phyloP scores from a whole-genome alignment of 106 monocot species.

The Chionographis japonica region DNA sequence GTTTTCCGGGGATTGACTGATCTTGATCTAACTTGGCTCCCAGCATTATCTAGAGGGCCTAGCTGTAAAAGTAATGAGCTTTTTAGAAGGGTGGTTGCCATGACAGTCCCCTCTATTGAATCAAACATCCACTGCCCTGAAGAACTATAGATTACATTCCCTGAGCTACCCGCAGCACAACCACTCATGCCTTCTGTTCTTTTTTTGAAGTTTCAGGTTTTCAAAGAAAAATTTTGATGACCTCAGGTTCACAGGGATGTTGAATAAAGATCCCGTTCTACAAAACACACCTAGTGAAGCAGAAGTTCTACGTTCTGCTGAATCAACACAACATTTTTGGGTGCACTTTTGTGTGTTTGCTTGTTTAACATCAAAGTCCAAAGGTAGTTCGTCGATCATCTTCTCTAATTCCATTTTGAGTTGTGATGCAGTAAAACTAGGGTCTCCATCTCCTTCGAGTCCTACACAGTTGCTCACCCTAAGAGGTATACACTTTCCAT shows the following conservation, averaged over 20 bases:
- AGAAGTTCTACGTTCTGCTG: slow-evolving; percentile 1
- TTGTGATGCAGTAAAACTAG: slow-evolving; percentile 13
- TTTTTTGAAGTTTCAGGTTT: slow-evolving; percentile 25
- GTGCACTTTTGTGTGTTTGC: not conserved
- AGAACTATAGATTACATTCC: slow-evolving; percentile 20
- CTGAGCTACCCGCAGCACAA: slow-evolving; percentile 7
- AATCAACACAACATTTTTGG: slow-evolving; percentile 2
- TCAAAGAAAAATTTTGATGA: slow-evolving; percentile 20
- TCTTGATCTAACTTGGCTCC: slow-evolving; percentile 14
- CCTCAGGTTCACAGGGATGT: slow-evolving; percentile 22
- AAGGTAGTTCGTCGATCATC: slow-evolving; percentile 9
- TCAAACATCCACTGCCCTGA: slow-evolving; percentile 27
- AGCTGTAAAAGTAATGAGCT: slow-evolving; percentile 20
- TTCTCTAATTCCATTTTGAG: slow-evolving; percentile 19
- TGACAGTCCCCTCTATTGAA: slow-evolving; percentile 8
- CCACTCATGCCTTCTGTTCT: slow-evolving; percentile 24
- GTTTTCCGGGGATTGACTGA: slow-evolving; percentile 5
- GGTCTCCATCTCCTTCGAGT: not conserved
- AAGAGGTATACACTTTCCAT: slow-evolving; percentile 1
- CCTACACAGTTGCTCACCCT: not conserved
- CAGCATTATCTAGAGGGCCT: slow-evolving; percentile 10
- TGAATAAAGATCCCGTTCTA: slow-evolving; percentile 8
- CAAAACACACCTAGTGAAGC: slow-evolving; percentile 14
- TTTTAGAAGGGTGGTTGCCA: slow-evolving; percentile 12
- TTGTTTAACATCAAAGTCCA: slow-evolving; percentile 8